Evolutionary conservation across 1,284 basidiomycete genomes (phyloP).

Genomic region (Flammula alnicola): DNA sequence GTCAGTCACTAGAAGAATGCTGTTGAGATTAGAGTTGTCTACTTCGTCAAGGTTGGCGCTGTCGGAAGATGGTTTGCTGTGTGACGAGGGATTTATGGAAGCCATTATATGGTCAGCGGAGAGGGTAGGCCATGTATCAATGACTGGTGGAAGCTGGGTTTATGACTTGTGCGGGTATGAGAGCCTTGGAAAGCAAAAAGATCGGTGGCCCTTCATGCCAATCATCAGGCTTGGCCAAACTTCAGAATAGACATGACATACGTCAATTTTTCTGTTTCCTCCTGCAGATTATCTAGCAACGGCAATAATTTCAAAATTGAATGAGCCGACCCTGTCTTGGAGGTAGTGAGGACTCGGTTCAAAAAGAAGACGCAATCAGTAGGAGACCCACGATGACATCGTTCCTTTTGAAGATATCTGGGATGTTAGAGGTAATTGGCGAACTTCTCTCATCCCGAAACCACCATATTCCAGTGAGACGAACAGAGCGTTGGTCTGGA

Average conservation of each 20-base stretch:
- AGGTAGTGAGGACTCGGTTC: conserved; percentile 5
- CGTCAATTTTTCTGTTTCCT: conserved; percentile 67
- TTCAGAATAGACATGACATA: conserved; percentile 36
- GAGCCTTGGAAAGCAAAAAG: conserved; percentile 78
- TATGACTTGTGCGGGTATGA: conserved; percentile 50
- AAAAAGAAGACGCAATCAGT: conserved; percentile 35
- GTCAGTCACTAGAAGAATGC: conserved; percentile 66
- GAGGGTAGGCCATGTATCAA: conserved; percentile 71
- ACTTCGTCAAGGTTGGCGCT: conserved; percentile 48
- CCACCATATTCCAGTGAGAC: conserved; percentile 71
- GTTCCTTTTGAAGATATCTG: conserved; percentile 76
- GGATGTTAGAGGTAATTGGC: conserved; percentile 50
- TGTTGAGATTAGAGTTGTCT: conserved; percentile 63
- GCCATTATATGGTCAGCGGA: conserved; percentile 57
- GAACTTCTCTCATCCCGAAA: conserved; percentile 52
- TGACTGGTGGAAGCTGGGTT: conserved; percentile 55
- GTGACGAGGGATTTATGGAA: conserved; percentile 54
- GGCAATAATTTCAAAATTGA: conserved; percentile 71
- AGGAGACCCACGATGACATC: conserved; percentile 58
- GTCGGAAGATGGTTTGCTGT: conserved; percentile 36
- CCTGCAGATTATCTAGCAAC: conserved; percentile 68
- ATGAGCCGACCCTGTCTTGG: conserved; percentile 75
- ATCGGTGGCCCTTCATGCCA: conserved; percentile 63
- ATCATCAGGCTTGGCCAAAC: conserved; percentile 11
- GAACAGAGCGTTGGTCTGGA: conserved; percentile 23